These are phyloP conservation scores for Chlamydomonas sp. DNA, from an alignment of 139 green algal species.

Conservation along the genomic window DNA sequence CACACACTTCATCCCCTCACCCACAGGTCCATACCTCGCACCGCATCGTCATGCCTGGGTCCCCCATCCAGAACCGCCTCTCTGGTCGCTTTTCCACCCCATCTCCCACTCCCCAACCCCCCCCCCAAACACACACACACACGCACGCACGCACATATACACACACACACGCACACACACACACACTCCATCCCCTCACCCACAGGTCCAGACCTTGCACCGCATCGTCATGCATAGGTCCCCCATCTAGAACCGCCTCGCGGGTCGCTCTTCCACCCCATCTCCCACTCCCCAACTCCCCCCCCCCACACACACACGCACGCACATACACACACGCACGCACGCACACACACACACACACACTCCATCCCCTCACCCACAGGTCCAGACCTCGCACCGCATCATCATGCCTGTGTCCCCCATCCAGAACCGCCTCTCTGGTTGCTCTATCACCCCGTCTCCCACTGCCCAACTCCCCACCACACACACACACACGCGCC, in stretches of 20 bases:
- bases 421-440: conserved; percentile 95
- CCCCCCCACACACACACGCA: too few relatives aligned
- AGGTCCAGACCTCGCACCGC: conserved; percentile 59
- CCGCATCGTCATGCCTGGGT: conserved; percentile 83
- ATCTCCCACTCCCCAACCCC: too few relatives aligned
- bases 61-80: conserved; percentile 92
- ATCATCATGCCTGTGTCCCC: conserved; percentile 87
- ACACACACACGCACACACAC: conserved; percentile 3
- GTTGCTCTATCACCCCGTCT: too few relatives aligned
- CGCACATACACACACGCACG: too few relatives aligned
- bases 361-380: background rate
- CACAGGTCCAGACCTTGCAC: conserved; percentile 53
- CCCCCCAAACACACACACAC: too few relatives aligned
- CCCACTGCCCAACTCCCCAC: too few relatives aligned
- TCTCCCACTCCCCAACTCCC: too few relatives aligned
- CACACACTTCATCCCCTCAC: conserved; percentile 1
- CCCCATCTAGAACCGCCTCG: conserved; percentile 94
- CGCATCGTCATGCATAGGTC: conserved; percentile 84
- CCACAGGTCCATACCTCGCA: conserved; percentile 52
- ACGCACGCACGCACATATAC: too few relatives aligned
- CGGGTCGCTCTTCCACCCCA: too few relatives aligned
- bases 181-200: background rate
- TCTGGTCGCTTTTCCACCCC: background rate
- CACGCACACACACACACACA: conserved; percentile 1
- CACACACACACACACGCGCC: too few relatives aligned